A percentile compares a stretch with the other conserved stretches of the same genome.
Evolutionary conservation across 2,329 filamentous ascomycete genomes (phyloP).

Genomic region (Microsporum ferrugineum): DNA sequence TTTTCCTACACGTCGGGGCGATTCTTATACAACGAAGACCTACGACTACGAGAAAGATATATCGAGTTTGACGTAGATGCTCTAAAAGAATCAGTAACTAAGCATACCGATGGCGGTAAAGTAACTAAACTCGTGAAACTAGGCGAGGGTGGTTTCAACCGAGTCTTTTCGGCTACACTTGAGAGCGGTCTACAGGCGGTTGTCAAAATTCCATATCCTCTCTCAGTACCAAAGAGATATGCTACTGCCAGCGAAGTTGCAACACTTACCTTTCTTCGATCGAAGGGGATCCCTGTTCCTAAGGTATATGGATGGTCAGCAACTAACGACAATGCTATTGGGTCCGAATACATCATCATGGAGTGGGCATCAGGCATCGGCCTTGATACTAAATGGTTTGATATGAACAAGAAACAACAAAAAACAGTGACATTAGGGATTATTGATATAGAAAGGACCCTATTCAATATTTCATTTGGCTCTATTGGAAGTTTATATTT

Average conservation of each 20-base stretch:
- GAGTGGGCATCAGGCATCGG: slow-evolving; percentile 15
- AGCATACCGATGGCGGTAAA: neutral
- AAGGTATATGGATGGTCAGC: slow-evolving; percentile 18
- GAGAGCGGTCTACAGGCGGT: slow-evolving; percentile 17
- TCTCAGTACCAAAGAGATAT: slow-evolving; percentile 15
- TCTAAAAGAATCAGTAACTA: slow-evolving; percentile 1
- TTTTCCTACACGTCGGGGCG: slow-evolving; percentile 13
- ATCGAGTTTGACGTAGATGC: slow-evolving; percentile 10
- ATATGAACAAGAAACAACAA: slow-evolving; percentile 10
- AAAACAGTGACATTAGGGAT: slow-evolving; percentile 14
- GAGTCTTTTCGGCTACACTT: slow-evolving; percentile 17
- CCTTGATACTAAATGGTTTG: slow-evolving; percentile 16
- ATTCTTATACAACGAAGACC: slow-evolving; percentile 11
- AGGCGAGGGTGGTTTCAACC: slow-evolving; percentile 19
- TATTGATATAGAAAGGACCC: slow-evolving; percentile 17
- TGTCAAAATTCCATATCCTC: slow-evolving; percentile 17
- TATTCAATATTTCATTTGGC: slow-evolving; percentile 15
- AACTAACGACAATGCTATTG: slow-evolving; percentile 16
- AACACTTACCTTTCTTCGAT: slow-evolving; percentile 17
- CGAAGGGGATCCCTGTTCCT: slow-evolving; percentile 27
- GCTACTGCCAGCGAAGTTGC: slow-evolving; percentile 20
- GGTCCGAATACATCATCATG: slow-evolving; percentile 21
- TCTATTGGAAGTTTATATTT: slow-evolving; percentile 19
- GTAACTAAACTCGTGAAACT: slow-evolving; percentile 15
- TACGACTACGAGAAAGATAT: slow-evolving; percentile 8